Conservation (phyloP, 1,284 basidiomycete species). For the Chalciporus sp. region DNA sequence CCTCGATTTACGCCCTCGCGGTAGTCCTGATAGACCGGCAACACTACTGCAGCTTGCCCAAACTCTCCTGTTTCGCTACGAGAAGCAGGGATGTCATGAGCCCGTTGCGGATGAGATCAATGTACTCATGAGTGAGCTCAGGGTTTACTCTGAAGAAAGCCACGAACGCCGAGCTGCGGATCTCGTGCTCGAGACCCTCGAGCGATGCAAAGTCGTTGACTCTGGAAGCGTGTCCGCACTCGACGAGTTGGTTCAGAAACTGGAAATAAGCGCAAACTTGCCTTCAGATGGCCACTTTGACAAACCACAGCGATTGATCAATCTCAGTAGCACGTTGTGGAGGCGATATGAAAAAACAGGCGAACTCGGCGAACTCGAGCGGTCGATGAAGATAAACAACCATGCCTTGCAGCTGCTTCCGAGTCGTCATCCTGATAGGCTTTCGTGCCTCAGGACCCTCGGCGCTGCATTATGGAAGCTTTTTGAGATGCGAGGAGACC, state of each 20-base stretch:
- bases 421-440: neutral
- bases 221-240: neutral
- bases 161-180: neutral
- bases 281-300: neutral
- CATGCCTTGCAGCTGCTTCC: neutral
- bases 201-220: neutral
- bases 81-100: neutral
- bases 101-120: neutral
- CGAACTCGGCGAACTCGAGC: neutral
- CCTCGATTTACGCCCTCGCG: neutral
- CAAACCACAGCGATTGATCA: neutral
- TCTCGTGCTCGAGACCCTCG: neutral
- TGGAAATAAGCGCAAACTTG: neutral
- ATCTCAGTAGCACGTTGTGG: neutral
- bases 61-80: neutral
- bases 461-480: neutral
- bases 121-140: neutral
- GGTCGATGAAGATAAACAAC: neutral
- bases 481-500: neutral
- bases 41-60: constrained; percentile 1
- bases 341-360: neutral
- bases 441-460: neutral
- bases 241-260: neutral
- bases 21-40: constrained; percentile 1
- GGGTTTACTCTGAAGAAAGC: neutral